Base-by-base conservation (phyloP, 257 asterid genomes). In the Verbascum thapsus region DNA sequence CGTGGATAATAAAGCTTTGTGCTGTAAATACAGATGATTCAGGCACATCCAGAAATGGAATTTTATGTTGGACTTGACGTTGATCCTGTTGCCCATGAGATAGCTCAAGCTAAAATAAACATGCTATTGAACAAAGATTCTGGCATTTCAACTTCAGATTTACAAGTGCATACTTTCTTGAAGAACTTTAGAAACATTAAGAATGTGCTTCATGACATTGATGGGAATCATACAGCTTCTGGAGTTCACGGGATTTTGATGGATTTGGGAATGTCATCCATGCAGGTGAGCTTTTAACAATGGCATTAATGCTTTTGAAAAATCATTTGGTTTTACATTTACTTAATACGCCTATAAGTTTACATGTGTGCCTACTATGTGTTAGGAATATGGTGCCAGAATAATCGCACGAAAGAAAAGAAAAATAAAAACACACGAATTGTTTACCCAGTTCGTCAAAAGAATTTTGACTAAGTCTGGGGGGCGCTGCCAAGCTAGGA, bases 211-310 rank as follows among this genome's bases (percentile, higher is more conserved):
- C 70, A 65, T 45, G 94, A 76, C 37, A 71, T 87, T 64, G 81
- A 74, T 30, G 84, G 72, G 51, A 67, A 74, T 51, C 61, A 50
- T 49, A 26, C 68, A 52, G 77, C 61, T 61, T 39, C 69, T 79
- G 91, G 91, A 37, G 81, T 89, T 72, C 59, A 82, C 62, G 99
- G 97, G 76, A 85, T 92, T 60, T 67, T 92, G 66, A 85, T 92
- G 97, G 99, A 92, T 80, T 78, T 92, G 80, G 99, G 99, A 58
- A 88, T 92, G 97, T 92, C 99, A 55, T 92, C 99, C 61, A 92
- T 92, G 99, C 99, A 92, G 97, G 99, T 92, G 38, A 71, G 71
- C 68, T 35, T 22, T 57, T 10, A 19, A 50, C n/a, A 20, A 48
- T 30, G n/a, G 10, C 61, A 12, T 67, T 37, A 50, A 9, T 32